A percentile compares a stretch with the other conserved stretches of the same genome.
Conservation (phyloP, 2,329 filamentous ascomycete species). For the Hysterium pulicare region DNA sequence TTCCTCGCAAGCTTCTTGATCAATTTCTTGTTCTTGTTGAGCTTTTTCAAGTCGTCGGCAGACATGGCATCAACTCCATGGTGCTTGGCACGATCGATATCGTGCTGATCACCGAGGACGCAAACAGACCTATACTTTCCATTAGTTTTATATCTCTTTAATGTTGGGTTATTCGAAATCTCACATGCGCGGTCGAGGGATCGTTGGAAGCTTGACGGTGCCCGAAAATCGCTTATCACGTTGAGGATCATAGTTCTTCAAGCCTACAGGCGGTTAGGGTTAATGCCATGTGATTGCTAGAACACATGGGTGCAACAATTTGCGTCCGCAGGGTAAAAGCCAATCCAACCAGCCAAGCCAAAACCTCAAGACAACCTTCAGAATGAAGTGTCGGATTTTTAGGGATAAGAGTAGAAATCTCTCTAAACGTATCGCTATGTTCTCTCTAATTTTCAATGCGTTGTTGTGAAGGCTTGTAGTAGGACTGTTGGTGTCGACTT, state of each 20-base stretch:
- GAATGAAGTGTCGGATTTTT: too few relatives aligned
- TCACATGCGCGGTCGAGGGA: conserved; percentile 64
- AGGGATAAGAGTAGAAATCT: too few relatives aligned
- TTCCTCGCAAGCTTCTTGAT: conserved; percentile 99
- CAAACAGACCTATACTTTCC: conserved; percentile 40
- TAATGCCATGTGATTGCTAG: too few relatives aligned
- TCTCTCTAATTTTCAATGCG: too few relatives aligned
- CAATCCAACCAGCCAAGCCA: background rate
- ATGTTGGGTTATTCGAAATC: conserved; percentile 3
- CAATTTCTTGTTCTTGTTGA: conserved; percentile 99
- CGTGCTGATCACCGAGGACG: conserved; percentile 91
- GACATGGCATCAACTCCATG: conserved; percentile 98
- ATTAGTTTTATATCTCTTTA: background rate
- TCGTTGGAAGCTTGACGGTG: conserved; percentile 89
- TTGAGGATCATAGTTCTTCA: conserved; percentile 69
- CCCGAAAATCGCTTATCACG: conserved; percentile 99
- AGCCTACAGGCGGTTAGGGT: too few relatives aligned
- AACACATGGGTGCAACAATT: conserved; percentile 71
- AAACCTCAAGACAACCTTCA: too few relatives aligned
- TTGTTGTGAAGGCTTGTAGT: too few relatives aligned
- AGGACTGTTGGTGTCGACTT: too few relatives aligned
- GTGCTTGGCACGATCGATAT: conserved; percentile 99
- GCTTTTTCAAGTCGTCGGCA: conserved; percentile 98
- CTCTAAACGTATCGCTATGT: too few relatives aligned
- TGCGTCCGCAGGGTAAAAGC: conserved; percentile 26